Evolutionary conservation across 2,329 filamentous ascomycete species (phyloP).

Genomic region (Alternaria novae-zelandiae): DNA sequence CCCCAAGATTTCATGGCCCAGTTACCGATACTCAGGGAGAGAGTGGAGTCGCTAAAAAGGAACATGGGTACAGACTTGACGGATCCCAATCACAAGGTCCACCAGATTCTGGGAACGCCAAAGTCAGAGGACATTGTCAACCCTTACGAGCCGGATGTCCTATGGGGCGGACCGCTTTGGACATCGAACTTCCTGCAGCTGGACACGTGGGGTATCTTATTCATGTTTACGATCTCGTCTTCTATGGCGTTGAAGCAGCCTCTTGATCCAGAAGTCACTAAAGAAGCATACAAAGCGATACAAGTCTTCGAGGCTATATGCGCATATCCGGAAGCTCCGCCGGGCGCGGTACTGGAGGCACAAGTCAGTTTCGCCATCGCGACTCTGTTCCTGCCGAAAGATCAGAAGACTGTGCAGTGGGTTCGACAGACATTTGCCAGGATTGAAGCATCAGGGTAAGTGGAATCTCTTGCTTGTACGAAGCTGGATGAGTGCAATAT

Average conservation of each 20-base stretch:
- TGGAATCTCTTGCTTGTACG: conserved; percentile 18
- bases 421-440: conserved; percentile 77
- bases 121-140: conserved; percentile 73
- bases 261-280: conserved; percentile 61
- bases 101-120: conserved; percentile 64
- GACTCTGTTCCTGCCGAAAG: conserved; percentile 78
- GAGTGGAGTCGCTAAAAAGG: conserved; percentile 51
- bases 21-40: conserved; percentile 55
- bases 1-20: conserved; percentile 70
- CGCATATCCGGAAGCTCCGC: conserved; percentile 71
- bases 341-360: conserved; percentile 72
- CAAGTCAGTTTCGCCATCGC: conserved; percentile 80
- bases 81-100: conserved; percentile 68
- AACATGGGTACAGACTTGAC: conserved; percentile 68
- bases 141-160: conserved; percentile 74
- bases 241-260: conserved; percentile 62
- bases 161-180: conserved; percentile 70
- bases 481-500: not conserved
- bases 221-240: conserved; percentile 82
- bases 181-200: conserved; percentile 75
- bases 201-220: conserved; percentile 78
- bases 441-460: conserved; percentile 80
- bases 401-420: conserved; percentile 77
- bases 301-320: conserved; percentile 81
- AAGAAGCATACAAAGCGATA: conserved; percentile 72